phyloP scores from a whole-genome alignment of 225 moss, liverwort and hornwort species.

The Asterella californica region DNA sequence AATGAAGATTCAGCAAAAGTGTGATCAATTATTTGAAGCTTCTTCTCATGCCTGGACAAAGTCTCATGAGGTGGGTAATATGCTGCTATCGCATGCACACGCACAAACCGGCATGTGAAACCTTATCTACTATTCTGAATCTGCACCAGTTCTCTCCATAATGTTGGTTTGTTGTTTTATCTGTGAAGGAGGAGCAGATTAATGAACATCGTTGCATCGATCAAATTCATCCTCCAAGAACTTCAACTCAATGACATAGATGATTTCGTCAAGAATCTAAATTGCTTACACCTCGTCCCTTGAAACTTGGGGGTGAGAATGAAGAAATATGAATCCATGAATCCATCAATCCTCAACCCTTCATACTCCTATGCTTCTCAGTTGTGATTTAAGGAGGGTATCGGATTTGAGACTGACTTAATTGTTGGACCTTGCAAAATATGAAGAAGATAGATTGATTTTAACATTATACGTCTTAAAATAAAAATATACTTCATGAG shows the following conservation, averaged over 20 bases:
- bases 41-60: not conserved
- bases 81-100: not conserved
- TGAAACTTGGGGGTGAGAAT: not conserved
- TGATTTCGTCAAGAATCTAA: no score
- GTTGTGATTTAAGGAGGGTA: not conserved
- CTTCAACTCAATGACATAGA: no score
- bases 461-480: not conserved
- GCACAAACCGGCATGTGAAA: not conserved
- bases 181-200: no score
- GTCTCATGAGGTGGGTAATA: not conserved
- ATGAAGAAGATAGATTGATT: no score
- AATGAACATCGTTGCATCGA: no score
- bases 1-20: slow-evolving; percentile 21
- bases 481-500: no score
- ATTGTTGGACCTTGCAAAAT: not conserved
- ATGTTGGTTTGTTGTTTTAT: no score
- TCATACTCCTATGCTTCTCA: not conserved
- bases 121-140: not conserved
- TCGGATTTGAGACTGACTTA: not conserved
- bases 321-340: not conserved
- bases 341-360: not conserved
- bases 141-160: no score
- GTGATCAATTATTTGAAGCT: not conserved
- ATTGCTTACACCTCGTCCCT: not conserved
- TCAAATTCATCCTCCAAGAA: no score